These are phyloP conservation scores for Raffaelea arxii DNA, from an alignment of 2,329 filamentous ascomycete species.

Conservation along the genomic window DNA sequence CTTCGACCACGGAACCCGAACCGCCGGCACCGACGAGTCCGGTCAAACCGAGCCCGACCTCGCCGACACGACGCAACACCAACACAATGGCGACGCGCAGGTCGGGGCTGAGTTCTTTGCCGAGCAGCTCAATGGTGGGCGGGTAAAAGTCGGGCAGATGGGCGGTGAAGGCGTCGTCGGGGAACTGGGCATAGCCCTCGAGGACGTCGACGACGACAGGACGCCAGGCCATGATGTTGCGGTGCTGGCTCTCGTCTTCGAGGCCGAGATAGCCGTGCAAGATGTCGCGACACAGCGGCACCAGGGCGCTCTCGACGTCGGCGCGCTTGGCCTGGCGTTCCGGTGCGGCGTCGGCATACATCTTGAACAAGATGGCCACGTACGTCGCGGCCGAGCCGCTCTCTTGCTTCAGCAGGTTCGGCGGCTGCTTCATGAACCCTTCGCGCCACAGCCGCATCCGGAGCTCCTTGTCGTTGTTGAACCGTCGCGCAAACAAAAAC, in stretches of 20 bases:
- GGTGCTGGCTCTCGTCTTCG: constrained; percentile 92
- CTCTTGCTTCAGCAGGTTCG: constrained; percentile 96
- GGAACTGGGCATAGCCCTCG: constrained; percentile 83
- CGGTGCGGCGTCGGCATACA: constrained; percentile 85
- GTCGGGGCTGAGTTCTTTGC: constrained; percentile 71
- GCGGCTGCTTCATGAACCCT: constrained; percentile 99
- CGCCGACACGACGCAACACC: constrained; percentile 73
- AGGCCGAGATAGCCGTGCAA: constrained; percentile 74
- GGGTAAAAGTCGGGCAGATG: constrained; percentile 82
- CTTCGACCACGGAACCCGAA: neutral
- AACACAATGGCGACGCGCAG: constrained; percentile 68
- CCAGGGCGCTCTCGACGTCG: constrained; percentile 83
- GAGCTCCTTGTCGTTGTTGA: constrained; percentile 96
- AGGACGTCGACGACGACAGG: constrained; percentile 95
- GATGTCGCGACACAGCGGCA: constrained; percentile 93
- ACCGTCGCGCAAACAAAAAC: constrained; percentile 91
- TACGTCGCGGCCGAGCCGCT: constrained; percentile 88
- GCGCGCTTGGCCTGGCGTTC: constrained; percentile 70
- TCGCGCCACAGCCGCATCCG: constrained; percentile 91
- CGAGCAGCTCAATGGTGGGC: constrained; percentile 70
- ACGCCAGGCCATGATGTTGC: constrained; percentile 94
- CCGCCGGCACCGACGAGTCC: constrained; percentile 26
- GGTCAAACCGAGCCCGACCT: constrained; percentile 54
- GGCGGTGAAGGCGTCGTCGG: constrained; percentile 65
- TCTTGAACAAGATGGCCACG: constrained; percentile 87